Conservation (phyloP, 2,329 filamentous ascomycete species). For the Aaosphaeria arxii region DNA sequence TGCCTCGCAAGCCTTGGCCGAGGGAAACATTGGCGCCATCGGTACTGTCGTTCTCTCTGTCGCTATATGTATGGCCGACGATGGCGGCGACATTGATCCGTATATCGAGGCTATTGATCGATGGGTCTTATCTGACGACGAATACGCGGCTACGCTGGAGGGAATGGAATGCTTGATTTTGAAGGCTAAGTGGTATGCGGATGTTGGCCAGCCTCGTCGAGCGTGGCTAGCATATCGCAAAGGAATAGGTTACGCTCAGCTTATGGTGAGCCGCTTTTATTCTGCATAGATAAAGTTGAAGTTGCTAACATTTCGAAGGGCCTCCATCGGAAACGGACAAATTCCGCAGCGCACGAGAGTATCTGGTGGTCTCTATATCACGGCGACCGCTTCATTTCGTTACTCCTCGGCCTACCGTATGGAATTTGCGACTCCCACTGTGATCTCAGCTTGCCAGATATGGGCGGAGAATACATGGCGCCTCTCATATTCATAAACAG, state of each 20-base stretch:
- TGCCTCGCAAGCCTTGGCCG: constrained; percentile 45
- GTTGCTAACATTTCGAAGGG: constrained; percentile 25
- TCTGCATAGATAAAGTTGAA: too few relatives aligned
- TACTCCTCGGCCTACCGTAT: constrained; percentile 55
- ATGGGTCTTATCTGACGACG: constrained; percentile 50
- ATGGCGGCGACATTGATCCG: constrained; percentile 42
- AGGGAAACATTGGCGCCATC: constrained; percentile 39
- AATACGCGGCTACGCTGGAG: constrained; percentile 50
- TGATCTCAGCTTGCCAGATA: constrained; percentile 28
- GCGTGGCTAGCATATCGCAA: constrained; percentile 53
- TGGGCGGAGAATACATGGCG: constrained; percentile 23
- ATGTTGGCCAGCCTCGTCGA: constrained; percentile 54
- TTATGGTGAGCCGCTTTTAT: constrained; percentile 44
- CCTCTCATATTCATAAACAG: constrained; percentile 33
- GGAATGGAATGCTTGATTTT: constrained; percentile 54
- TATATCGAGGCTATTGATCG: constrained; percentile 48
- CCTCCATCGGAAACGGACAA: constrained; percentile 36
- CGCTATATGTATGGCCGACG: constrained; percentile 33
- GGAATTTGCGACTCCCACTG: constrained; percentile 40
- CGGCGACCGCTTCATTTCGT: constrained; percentile 50
- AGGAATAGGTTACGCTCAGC: constrained; percentile 51
- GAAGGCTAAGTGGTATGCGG: constrained; percentile 52
- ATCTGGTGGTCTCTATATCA: constrained; percentile 42
- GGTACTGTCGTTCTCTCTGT: constrained; percentile 35
- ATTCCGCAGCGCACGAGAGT: constrained; percentile 31